Base-by-base conservation (phyloP, 345 rosid species). In the Gynandropsis gynandra region DNA sequence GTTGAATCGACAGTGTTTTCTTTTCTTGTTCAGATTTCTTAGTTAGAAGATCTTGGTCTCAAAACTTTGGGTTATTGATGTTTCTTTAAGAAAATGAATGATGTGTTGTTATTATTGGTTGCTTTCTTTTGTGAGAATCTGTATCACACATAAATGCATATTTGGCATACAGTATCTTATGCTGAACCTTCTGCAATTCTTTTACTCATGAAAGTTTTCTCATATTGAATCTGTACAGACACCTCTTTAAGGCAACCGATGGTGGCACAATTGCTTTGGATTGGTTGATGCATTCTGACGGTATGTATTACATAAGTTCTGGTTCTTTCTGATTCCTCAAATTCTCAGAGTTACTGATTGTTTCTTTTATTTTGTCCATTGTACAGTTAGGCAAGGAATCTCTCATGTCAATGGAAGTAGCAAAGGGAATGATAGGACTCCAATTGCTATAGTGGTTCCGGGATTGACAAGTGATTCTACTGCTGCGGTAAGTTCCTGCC, bases 211-310 rank as follows among this genome's bases (percentile, higher is more conserved):
- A 37, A 37, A 37, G 15, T 10, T 37, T 10, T 10, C 11, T 10
- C 11, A 1, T 8, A 37, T 37, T 13, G 11, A 10, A 10, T 37
- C 4, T 16, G 37, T 33, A 58, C 70, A 85, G 97, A 56, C 77
- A 81, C 55, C 65, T 86, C 14, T 89, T 78, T 70, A 71, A 52
- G 67, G 63, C 87, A 69, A 61, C 86, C 44, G 97, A 89, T 74
- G 97, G 96, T 39, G 97, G 97, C 54, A 86, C 83, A 33, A 78
- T 89, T 59, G 97, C 90, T 62, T 69, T 89, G 77, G 96, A 89
- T 53, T 86, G 97, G 97, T 69, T 89, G 17, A 32, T 63, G 67
- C 76, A 67, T 62, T 75, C 81, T 51, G 88, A 78, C 56, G 90
- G 94, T 83, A 42, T 16, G 50, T 58, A 15, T 45, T 40, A 21